These are phyloP conservation scores for Erigeron canadensis DNA, from an alignment of 129 eudicot species.

Conservation along the genomic window DNA sequence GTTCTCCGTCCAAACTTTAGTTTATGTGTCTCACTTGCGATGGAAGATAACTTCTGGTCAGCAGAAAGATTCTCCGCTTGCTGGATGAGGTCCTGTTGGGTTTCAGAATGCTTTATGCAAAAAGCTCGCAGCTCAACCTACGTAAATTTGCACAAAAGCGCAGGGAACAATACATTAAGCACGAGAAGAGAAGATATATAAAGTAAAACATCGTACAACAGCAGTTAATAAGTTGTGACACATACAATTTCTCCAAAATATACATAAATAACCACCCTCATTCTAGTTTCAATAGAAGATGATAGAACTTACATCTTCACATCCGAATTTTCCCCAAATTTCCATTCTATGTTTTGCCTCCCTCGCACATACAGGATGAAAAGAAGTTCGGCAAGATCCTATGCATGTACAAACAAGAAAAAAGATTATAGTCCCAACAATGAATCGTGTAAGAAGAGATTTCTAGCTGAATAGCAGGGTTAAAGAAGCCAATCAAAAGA, in stretches of 20 bases:
- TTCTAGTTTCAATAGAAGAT: background rate
- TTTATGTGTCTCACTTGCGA: background rate
- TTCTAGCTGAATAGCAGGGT: slow-evolving; percentile 1
- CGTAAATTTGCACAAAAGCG: background rate
- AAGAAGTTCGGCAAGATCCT: slow-evolving; percentile 95
- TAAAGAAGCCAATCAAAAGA: background rate
- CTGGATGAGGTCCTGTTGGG: slow-evolving; percentile 31
- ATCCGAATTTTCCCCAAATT: slow-evolving; percentile 96
- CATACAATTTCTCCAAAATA: slow-evolving; percentile 64
- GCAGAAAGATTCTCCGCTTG: slow-evolving; percentile 31
- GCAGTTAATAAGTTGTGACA: slow-evolving; percentile 7
- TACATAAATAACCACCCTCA: too few species aligned
- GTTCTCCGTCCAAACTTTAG: background rate
- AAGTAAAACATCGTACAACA: background rate
- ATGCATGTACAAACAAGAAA: slow-evolving; percentile 32
- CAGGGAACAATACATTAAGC: background rate
- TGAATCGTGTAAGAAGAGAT: slow-evolving; percentile 8
- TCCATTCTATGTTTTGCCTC: slow-evolving; percentile 91
- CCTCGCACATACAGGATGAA: slow-evolving; percentile 97
- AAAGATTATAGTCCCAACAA: slow-evolving; percentile 13
- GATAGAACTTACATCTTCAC: slow-evolving; percentile 78
- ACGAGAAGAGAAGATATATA: background rate
- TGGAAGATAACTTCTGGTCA: slow-evolving; percentile 5
- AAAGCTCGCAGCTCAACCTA: slow-evolving; percentile 96
- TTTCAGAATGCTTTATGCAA: slow-evolving; percentile 79